Base-by-base conservation (phyloP, 257 asterid genomes). In the Solanum lycopersicoides region DNA sequence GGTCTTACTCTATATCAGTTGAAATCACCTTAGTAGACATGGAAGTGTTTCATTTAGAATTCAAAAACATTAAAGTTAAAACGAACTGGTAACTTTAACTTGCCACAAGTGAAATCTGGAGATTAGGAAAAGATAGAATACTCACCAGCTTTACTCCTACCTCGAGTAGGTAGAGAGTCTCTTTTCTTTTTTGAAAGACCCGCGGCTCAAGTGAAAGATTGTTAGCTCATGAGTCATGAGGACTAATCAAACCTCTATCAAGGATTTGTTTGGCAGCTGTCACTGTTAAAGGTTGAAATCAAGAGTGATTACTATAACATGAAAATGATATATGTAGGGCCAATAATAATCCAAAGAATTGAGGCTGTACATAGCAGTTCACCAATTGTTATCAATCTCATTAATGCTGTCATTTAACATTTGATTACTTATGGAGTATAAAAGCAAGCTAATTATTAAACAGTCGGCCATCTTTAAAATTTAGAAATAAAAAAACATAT, bases 321-420 rank as follows among this genome's bases (percentile, higher is more conserved):
- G 85, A 82, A 82, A 32, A 82, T 82, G 85, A 82, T 30, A 20
- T 10, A 32, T 32, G 85, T 82, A 30, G 69, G 85, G 45, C 28
- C 60, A 76, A 16, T 82, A 50, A 18, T 50, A 50, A 32, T 82
- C 45, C 85, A 50, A 34, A 50, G 20, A 20, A 82, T 5, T 30
- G 28, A 50, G 41, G 12, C 30, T 80, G 85, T 66, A 5, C 12
- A 30, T 25, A 32, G 85, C 85, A 82, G 85, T 32, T 82, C 28
- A 50, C 85, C 85, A 82, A 82, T 50, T 50, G 71, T 50, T 32
- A 82, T 82, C 71, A 82, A 50, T 82, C 69, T 82, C 45, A 82
- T 82, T 50, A 82, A 47, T 50, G 45, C 71, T 82, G 44, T 4
- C 85, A 50, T 30, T 47, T 80, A 50, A 45, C 50, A 56, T 56